Base-by-base conservation (phyloP, 331 rosid genomes). In the Malus hybrid region DNA sequence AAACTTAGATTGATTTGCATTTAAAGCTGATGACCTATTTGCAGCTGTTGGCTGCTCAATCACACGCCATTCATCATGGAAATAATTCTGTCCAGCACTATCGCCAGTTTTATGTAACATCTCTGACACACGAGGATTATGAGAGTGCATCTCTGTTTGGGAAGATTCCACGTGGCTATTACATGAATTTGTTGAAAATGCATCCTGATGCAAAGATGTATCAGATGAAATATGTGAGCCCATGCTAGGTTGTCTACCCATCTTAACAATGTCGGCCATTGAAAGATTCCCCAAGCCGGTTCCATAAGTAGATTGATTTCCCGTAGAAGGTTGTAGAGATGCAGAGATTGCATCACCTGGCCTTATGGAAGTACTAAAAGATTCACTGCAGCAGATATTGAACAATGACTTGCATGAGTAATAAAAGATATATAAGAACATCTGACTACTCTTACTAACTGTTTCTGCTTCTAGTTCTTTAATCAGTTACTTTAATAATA, bases 191-290 rank as follows among this genome's bases (percentile, higher is more conserved):
- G 67, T 22, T 16, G 36, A 48, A 77, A 42, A 60, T 14, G 66
- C 75, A 70, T 80, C 88, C 66, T 80, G 84, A 33, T 82, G 82
- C 57, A 11, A 42, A 52, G 74, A 70, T 11, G 39, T 64, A 46
- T 79, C 77, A 46, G 79, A 16, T 66, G 79, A 55, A 16, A 53
- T 33, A 48, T n/a, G 79, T 68, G 79, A 79, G 10, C 55, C 63
- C 61, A 72, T 79, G 22, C 72, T 11, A 4, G 70, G 75, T 11
- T 74, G 61, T 60, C 26, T 84, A 62, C 90, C 94, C 85, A 87
- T 76, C 79, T 81, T 87, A 11, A 91, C 89, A 79, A 91, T 34
- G 70, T 91, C 94, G 58, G 90, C 94, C 90, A 86, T 87, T 63
- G 94, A 85, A 82, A 84, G 87, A 76, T 81, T 79, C 58, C 78